Evolutionary conservation across 805 yeast genomes (phyloP).

Genomic region (Cyberlindnera xylosilytica): DNA sequence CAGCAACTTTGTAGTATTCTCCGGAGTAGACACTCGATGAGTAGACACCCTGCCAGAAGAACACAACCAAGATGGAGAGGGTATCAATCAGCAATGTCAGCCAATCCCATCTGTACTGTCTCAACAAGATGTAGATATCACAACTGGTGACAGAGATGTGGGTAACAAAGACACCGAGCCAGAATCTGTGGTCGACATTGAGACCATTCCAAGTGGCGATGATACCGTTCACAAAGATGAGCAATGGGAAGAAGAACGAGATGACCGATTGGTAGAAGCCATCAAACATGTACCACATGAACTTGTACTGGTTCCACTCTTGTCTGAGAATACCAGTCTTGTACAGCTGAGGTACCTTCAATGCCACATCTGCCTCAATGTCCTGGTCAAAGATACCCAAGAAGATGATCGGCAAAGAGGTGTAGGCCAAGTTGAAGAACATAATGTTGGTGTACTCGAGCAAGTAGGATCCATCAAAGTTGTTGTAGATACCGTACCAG

Average conservation of each 20-base stretch:
- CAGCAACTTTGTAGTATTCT: constrained; percentile 66
- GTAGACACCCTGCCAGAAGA: constrained; percentile 80
- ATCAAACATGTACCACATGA: constrained; percentile 71
- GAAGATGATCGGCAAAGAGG: constrained; percentile 77
- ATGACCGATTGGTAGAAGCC: constrained; percentile 74
- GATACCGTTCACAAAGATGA: constrained; percentile 43
- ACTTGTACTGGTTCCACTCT: constrained; percentile 70
- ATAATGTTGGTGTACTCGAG: constrained; percentile 76
- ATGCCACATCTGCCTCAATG: constrained; percentile 63
- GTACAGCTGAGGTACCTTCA: constrained; percentile 73
- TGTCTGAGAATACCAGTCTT: constrained; percentile 65
- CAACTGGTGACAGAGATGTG: constrained; percentile 64
- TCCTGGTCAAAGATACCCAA: constrained; percentile 81
- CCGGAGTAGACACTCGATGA: constrained; percentile 46
- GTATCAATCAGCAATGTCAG: constrained; percentile 52
- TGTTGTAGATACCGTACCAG: constrained; percentile 74
- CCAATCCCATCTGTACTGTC: constrained; percentile 84
- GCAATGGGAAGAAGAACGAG: constrained; percentile 70
- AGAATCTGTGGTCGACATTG: constrained; percentile 63
- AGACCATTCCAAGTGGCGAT: constrained; percentile 51
- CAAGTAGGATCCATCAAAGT: constrained; percentile 78
- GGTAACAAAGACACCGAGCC: constrained; percentile 65
- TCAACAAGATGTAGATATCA: constrained; percentile 60
- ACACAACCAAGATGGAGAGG: constrained; percentile 57
- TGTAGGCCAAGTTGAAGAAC: constrained; percentile 81